Base-by-base conservation (phyloP, 352 stramenopile genomes). In the Globisporangium cystogenes region DNA sequence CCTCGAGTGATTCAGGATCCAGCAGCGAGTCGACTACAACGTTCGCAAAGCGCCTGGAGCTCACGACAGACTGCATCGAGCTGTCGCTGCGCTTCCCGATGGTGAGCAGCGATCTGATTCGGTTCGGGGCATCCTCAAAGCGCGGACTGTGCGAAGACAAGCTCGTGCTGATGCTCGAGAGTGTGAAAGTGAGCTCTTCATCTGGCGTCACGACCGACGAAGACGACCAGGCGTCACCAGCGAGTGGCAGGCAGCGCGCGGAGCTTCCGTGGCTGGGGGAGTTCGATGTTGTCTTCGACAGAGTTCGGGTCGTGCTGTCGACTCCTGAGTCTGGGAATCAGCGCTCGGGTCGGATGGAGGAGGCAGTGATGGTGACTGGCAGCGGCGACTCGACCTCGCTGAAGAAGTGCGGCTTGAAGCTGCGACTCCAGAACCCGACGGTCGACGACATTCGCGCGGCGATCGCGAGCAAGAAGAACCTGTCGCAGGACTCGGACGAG, bases 131-230 rank as follows among this genome's bases (percentile, higher is more conserved):
- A 20, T 93, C 82, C 7, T 90, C 81, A 6, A 90, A 76, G 54
- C 77, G 82, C 29, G 85, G 85, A 14, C 55, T 93, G 29, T 91
- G 79, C 51, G 85, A 95, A 78, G 85, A 95, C 58, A 78, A 74
- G 47, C 55, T 95, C 26, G 48, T 91, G 29, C 37, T 95, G 40
- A 69, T 70, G 23, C 59, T 95, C n/a, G 76, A 89, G 44, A 60
- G 57, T 24, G 75, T 93, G 4, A 85, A 82, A 18, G 57, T 87
- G 26, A 53, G 40, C 14, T 82, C 69, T 1, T 65, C 57, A 8
- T 33, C 20, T 1, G 45, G 56, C 8, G 27, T 57, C 40, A 37
- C 43, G n/a, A 41, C 18, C 27, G 41, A 54, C 15, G 48, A 33
- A 3, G 41, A 51, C 23, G 55, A 72, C n/a, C 41, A 29, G n/a